Percentiles rank a stretch among this genome's conserved stretches.
These are phyloP conservation scores for Pseudogymnoascus sp. DNA, from an alignment of 2,329 filamentous ascomycete species.

Conservation along the genomic window DNA sequence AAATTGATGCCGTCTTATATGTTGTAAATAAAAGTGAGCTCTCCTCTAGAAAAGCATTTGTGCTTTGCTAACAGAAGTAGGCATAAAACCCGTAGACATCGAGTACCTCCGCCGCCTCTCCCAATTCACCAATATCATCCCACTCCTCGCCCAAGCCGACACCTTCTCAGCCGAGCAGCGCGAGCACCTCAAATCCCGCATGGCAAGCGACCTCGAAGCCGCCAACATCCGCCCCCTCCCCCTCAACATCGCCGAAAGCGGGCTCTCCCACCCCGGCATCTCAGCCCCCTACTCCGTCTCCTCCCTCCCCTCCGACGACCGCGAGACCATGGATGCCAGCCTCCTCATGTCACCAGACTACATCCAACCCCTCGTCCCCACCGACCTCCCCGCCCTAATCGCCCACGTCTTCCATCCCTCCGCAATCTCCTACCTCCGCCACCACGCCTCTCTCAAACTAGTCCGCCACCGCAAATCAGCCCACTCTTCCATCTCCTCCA, in stretches of 20 bases:
- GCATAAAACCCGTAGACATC: conserved; percentile 54
- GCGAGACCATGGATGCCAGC: conserved; percentile 84
- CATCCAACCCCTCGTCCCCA: conserved; percentile 66
- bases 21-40: conserved; percentile 61
- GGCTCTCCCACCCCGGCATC: conserved; percentile 19
- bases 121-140: conserved; percentile 72
- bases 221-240: conserved; percentile 56
- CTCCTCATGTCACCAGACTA: conserved; percentile 90
- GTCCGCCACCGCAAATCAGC: conserved; percentile 53
- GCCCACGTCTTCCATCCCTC: conserved; percentile 67
- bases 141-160: conserved; percentile 72
- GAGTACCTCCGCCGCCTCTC: conserved; percentile 63
- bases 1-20: conserved; percentile 81
- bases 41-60: background rate
- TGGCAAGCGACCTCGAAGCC: conserved; percentile 46
- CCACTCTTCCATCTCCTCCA: background rate
- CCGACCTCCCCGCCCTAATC: conserved; percentile 65
- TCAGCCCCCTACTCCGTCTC: conserved; percentile 63
- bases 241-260: conserved; percentile 40
- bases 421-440: conserved; percentile 70
- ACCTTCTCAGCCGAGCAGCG: conserved; percentile 51
- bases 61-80: conserved; percentile 19
- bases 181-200: conserved; percentile 47
- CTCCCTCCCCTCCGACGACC: conserved; percentile 59
- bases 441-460: conserved; percentile 75